phyloP scores from a whole-genome alignment of 148 eudicot genomes.

The Camellia lanceoleosa region DNA sequence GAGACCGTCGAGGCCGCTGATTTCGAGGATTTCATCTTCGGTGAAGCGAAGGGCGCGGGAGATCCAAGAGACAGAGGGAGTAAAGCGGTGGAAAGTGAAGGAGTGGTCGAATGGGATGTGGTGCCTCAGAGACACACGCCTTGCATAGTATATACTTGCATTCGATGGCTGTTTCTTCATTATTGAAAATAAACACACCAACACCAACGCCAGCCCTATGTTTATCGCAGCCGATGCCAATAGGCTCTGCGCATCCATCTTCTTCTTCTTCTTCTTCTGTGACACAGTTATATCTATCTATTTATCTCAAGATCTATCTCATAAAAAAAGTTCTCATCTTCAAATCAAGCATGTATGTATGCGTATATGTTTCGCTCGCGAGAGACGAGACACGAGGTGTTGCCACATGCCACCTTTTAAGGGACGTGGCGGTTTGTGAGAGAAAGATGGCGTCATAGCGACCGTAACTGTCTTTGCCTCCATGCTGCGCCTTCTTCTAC shows the following conservation, averaged over 20 bases:
- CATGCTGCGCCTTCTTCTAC: too few species aligned
- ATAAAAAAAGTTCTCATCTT: too few species aligned
- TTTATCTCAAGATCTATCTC: too few species aligned
- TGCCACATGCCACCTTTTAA: too few species aligned
- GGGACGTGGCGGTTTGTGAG: too few species aligned
- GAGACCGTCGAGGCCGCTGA: slow-evolving; percentile 78
- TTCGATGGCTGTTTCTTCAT: slow-evolving; percentile 62
- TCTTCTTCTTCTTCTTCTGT: too few species aligned
- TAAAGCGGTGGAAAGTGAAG: slow-evolving; percentile 39
- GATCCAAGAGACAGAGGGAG: slow-evolving; percentile 68
- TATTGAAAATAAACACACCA: slow-evolving; percentile 67
- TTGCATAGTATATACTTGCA: slow-evolving; percentile 73
- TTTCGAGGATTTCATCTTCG: slow-evolving; percentile 57
- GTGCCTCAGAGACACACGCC: slow-evolving; percentile 52
- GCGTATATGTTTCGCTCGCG: too few species aligned
- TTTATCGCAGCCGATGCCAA: slow-evolving; percentile 72
- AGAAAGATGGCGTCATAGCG: too few species aligned
- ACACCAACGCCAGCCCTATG: slow-evolving; percentile 62
- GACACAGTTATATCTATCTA: too few species aligned
- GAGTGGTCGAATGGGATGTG: slow-evolving; percentile 28
- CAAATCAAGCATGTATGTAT: too few species aligned
- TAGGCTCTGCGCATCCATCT: slow-evolving; percentile 64
- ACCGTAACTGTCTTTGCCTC: too few species aligned
- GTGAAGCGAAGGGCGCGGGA: slow-evolving; percentile 48
- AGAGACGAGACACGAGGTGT: too few species aligned